Evolutionary conservation across 208 protist species (phyloP).

Genomic region (Zelonia costaricensis): DNA sequence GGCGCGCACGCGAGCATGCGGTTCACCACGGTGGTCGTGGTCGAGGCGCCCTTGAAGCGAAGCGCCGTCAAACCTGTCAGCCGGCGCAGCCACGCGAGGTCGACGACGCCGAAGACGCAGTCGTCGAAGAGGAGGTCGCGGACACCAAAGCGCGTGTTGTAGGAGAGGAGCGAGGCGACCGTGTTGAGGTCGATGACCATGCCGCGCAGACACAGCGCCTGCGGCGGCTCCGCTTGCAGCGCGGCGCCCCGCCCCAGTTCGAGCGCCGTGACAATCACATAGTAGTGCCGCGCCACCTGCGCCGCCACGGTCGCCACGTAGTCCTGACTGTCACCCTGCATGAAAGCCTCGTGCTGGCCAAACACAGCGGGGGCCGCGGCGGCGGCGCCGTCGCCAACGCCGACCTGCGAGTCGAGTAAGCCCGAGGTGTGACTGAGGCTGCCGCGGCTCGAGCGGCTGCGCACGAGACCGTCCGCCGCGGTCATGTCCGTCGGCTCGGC

Average conservation of each 20-base stretch:
- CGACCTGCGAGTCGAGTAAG: neutral
- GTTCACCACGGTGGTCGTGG: conserved; percentile 17
- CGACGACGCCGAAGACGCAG: conserved; percentile 29
- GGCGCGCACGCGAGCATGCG: conserved; percentile 15
- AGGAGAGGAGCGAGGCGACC: conserved; percentile 24
- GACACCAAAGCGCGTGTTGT: conserved; percentile 22
- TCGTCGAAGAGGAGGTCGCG: conserved; percentile 39
- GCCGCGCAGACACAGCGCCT: conserved; percentile 27
- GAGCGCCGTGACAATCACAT: conserved; percentile 20
- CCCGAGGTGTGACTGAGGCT: neutral
- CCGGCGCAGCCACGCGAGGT: conserved; percentile 25
- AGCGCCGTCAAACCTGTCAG: conserved; percentile 18
- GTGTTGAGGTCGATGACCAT: conserved; percentile 33
- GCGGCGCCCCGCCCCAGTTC: conserved; percentile 33
- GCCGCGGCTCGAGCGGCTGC: neutral
- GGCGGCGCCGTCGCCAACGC: neutral
- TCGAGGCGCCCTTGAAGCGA: conserved; percentile 26
- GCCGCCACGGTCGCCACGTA: conserved; percentile 31
- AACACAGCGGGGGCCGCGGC: neutral
- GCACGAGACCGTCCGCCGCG: neutral
- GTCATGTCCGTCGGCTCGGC: neutral
- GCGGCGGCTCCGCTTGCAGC: conserved; percentile 12
- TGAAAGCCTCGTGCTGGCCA: neutral
- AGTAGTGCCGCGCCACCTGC: conserved; percentile 26
- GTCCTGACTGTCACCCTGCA: conserved; percentile 12